Evolutionary conservation across 495 filamentous ascomycete species (phyloP).

Genomic region (Penicillium angulare): DNA sequence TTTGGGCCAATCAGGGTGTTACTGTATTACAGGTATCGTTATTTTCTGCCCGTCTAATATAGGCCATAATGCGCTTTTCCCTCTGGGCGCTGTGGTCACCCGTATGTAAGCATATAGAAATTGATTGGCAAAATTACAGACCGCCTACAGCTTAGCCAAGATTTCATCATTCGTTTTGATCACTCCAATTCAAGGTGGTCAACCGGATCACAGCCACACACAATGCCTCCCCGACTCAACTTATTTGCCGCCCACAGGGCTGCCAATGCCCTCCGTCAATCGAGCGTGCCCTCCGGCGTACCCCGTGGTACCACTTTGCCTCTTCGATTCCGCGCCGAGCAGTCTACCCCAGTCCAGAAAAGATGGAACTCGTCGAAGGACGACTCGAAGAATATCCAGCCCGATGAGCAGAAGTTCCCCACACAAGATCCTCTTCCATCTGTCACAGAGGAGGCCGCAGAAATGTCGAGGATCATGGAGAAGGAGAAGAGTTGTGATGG

Average conservation of each 20-base stretch:
- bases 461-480: constrained; percentile 50
- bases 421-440: constrained; percentile 56
- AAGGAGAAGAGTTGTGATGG: constrained; percentile 44
- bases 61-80: too few species aligned
- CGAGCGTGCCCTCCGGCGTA: constrained; percentile 21
- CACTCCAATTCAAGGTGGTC: constrained; percentile 9
- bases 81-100: too few species aligned
- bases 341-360: constrained; percentile 22
- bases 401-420: constrained; percentile 44
- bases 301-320: constrained; percentile 26
- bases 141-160: constrained; percentile 11
- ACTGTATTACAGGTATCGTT: too few species aligned
- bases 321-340: constrained; percentile 22
- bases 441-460: constrained; percentile 65
- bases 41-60: too few species aligned
- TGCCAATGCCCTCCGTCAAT: constrained; percentile 31
- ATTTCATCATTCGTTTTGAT: constrained; percentile 7
- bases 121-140: constrained; percentile 15
- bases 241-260: constrained; percentile 38
- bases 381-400: constrained; percentile 40
- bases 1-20: too few species aligned
- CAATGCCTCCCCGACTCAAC: constrained; percentile 40
- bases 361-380: constrained; percentile 43
- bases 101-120: constrained; percentile 10
- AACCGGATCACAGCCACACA: constrained; percentile 10